Evolutionary conservation across 139 green algal species (phyloP), one percentile per base, ranked within the genome.

Genomic region (Pseudopediastrum boryanum): DNA sequence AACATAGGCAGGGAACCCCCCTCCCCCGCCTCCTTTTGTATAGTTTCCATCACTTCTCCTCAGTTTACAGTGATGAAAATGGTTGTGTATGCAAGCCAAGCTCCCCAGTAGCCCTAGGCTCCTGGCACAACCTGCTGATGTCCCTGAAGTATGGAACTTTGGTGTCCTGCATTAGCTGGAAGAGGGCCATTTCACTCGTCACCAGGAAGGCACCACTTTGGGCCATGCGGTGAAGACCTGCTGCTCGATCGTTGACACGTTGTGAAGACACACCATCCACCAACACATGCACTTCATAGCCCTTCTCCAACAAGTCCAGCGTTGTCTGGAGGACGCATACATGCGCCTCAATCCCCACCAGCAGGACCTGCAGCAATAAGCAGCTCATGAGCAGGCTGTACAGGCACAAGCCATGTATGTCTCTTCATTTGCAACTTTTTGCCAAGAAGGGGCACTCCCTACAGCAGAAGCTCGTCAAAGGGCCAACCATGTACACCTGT

Each of bases 311-410:
- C 12, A 91, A 78, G 67, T 90, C 87, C 41, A 91, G 76, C 0
- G 73, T 69, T 0, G 94, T 98, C 81, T 98, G 94, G 35, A 96
- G 79, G 29, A 98, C 91, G 68, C 94, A 98, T 74, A 98, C 94
- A 78, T 98, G 94, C 13, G 91, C 81, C 82, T 98, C 94, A 23
- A 98, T 93, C 21, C 94, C 94, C 19, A 90, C 63, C 62, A 98
- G 70, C 38, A 98, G 38, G 39, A 96, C 85, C 82, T 89, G 69
- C 41, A 19, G 19, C 2, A 63, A 36, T 43, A 39, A 7, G 38
- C 36, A 64, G 29, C 21, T 54, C 52, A 39, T 82, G 52, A 61
- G 29, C 35, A 38, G 9, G 0, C 25, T 52, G 70, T 29, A 50
- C 59, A 7, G 21, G 52, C n/a, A n/a, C n/a, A n/a, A n/a, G n/a